Conservation (phyloP, 83 land plant species). For the Thuja plicata region DNA sequence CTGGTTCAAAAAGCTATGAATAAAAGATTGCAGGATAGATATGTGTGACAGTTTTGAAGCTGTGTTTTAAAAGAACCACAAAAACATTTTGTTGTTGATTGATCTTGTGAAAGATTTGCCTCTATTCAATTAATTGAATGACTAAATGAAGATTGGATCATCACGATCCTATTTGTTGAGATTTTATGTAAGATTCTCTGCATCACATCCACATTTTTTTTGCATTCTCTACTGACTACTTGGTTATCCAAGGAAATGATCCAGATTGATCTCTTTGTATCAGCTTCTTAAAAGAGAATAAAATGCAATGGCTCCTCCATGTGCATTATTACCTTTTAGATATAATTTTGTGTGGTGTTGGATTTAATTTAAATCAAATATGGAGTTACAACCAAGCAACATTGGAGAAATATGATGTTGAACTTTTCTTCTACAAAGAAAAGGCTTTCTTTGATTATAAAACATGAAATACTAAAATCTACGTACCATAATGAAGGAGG, state of each 20-base stretch:
- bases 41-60: no score
- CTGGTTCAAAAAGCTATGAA: no score
- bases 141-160: no score
- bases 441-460: background rate
- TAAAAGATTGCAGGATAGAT: no score
- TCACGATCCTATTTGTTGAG: no score
- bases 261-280: background rate
- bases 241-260: background rate
- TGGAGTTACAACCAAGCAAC: background rate
- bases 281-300: background rate
- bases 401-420: background rate
- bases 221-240: background rate
- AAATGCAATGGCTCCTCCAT: background rate
- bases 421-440: background rate
- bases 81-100: no score
- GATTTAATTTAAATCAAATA: background rate
- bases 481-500: no score
- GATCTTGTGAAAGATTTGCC: no score
- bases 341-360: background rate
- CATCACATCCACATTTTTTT: background rate
- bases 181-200: no score
- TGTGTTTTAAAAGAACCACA: no score
- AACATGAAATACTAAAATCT: background rate
- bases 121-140: no score
- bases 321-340: background rate